Evolutionary conservation across 2,329 filamentous ascomycete genomes (phyloP), one percentile per base, ranked within the genome.

Genomic region (Gnomoniopsis sp.): DNA sequence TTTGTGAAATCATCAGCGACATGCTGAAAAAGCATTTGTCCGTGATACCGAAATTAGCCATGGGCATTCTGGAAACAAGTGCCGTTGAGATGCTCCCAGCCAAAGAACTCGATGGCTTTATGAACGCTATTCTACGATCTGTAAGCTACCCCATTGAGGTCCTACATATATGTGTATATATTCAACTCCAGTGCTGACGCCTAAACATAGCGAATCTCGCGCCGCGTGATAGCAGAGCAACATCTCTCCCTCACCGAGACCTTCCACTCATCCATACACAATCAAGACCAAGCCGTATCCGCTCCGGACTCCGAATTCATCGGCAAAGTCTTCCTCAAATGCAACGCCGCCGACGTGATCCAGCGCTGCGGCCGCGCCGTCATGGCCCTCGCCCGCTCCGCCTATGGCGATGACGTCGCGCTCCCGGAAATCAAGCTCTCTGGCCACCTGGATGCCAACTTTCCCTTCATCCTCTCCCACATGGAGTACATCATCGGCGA

Each of bases 401-500:
- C 88, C 53, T 93, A 96, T 66, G 90, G 89, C 1, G 79, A 87
- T 1, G 80, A 87, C 56, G 82, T 87, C 1, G 77, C 81, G 53
- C 82, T 99, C 1, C 95, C 95, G 6, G 86, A 92, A 63, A 90
- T 99, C 72, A 85, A 83, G 49, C 81, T 99, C 58, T 83, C 89
- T 62, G 95, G 96, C 22, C 92, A 99, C 70, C 80, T 95, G 2
- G 86, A 90, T 33, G 93, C 93, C 4, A 96, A 88, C 34, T 99
- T 99, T 69, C 95, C 96, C 1, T 99, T 97, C 69, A 98, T 99
- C 64, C 84, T 96, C 53, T 95, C 88, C 69, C 95, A 98, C 71
- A 83, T 99, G 53, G 93, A 99, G 75, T 99, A 99, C 74, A 97
- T 99, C 66, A 85, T 99, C 58, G 93, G 95, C 53, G 95, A 99